Conservation (phyloP, 768 basidiomycete genomes). For the Lentinula lateritia region DNA sequence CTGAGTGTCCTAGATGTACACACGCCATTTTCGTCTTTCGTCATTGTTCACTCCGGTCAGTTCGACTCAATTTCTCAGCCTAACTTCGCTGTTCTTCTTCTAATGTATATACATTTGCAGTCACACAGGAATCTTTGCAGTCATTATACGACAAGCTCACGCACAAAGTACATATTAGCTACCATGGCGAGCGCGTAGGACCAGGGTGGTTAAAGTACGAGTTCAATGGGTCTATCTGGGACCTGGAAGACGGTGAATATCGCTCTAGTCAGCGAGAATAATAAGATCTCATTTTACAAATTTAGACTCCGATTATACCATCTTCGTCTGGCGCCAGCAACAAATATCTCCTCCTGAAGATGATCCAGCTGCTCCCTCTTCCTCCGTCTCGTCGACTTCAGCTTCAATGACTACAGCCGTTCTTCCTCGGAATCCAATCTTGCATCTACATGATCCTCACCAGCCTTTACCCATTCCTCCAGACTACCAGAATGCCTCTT, state of each 20-base stretch:
- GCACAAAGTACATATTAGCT: conserved; percentile 55
- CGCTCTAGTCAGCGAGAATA: background rate
- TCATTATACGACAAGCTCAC: conserved; percentile 68
- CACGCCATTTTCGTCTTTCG: conserved; percentile 70
- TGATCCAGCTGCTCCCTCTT: conserved; percentile 11
- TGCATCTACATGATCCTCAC: conserved; percentile 61
- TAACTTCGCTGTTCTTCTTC: background rate
- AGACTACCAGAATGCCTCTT: conserved; percentile 65
- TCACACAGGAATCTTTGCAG: conserved; percentile 60
- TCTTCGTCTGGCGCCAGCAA: conserved; percentile 74
- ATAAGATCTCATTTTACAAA: background rate
- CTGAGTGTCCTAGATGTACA: conserved; percentile 65
- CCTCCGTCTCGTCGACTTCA: background rate
- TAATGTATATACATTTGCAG: conserved; percentile 28
- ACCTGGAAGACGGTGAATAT: conserved; percentile 81
- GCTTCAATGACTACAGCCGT: background rate
- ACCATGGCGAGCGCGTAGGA: conserved; percentile 56
- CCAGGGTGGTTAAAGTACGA: conserved; percentile 87
- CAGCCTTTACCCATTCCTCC: conserved; percentile 53
- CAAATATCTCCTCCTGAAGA: conserved; percentile 18
- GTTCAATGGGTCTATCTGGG: conserved; percentile 75
- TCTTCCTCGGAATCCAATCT: conserved; percentile 34
- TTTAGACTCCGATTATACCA: conserved; percentile 80
- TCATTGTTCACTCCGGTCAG: conserved; percentile 72
- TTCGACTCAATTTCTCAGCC: background rate